phyloP scores from a whole-genome alignment of 345 rosid species.

The Brassica rapa region DNA sequence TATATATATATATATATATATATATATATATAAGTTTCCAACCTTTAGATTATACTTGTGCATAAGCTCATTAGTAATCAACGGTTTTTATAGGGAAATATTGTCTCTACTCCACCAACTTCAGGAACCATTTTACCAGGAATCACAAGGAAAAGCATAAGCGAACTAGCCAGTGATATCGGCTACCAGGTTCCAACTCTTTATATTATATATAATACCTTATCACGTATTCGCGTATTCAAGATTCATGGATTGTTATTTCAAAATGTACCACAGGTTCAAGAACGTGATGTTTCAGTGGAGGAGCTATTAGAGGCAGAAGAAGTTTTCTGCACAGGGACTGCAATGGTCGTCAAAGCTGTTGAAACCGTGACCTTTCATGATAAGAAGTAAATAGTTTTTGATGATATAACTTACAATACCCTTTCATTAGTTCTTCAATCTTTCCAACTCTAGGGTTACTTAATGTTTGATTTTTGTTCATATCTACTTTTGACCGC shows the following conservation, averaged over 20 bases:
- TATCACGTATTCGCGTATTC: background rate
- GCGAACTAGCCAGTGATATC: slow-evolving; percentile 73
- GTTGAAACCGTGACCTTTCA: slow-evolving; percentile 52
- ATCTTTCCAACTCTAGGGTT: background rate
- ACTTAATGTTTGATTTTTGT: background rate
- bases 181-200: slow-evolving; percentile 62
- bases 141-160: slow-evolving; percentile 83
- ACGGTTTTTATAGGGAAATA: slow-evolving; percentile 49
- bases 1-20: too few species aligned
- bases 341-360: slow-evolving; percentile 81
- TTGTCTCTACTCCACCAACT: slow-evolving; percentile 74
- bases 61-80: background rate
- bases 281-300: slow-evolving; percentile 41
- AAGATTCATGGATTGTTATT: background rate
- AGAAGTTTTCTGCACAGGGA: slow-evolving; percentile 85
- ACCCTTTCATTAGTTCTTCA: background rate
- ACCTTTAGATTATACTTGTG: background rate
- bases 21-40: too few species aligned
- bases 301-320: slow-evolving; percentile 67
- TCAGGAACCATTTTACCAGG: slow-evolving; percentile 90
- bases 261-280: slow-evolving; percentile 26
- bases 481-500: background rate
- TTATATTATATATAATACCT: background rate
- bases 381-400: slow-evolving; percentile 32
- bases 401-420: background rate